Conservation (phyloP, 108 stramenopile species). For the Nannochloropsis salina region DNA sequence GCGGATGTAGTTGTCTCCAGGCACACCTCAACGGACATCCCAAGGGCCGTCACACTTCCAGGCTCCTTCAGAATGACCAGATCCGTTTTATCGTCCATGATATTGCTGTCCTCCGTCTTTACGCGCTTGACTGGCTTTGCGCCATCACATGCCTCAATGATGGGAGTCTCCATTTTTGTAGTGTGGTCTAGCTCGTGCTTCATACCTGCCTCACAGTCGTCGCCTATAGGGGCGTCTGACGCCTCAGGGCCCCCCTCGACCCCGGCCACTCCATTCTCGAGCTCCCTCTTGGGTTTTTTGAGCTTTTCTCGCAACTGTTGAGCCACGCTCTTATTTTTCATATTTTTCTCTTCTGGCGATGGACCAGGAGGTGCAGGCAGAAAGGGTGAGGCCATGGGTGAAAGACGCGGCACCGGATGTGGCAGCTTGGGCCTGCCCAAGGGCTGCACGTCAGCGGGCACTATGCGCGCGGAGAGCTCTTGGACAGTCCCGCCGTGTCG, state of each 20-base stretch:
- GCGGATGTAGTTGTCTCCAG: slow-evolving; percentile 54
- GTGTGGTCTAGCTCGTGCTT: neutral
- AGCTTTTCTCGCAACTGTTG: slow-evolving; percentile 24
- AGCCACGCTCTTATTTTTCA: slow-evolving; percentile 27
- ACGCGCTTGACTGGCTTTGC: neutral
- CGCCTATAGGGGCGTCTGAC: neutral
- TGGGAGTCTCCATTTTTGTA: neutral
- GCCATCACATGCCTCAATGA: neutral
- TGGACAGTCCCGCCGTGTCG: neutral
- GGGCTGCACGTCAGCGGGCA: neutral
- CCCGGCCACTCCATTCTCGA: neutral
- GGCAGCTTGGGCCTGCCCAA: neutral
- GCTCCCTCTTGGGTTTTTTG: slow-evolving; percentile 4
- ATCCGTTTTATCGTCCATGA: neutral
- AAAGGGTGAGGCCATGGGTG: neutral
- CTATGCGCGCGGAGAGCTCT: neutral
- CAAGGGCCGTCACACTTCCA: slow-evolving; percentile 20
- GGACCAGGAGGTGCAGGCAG: neutral
- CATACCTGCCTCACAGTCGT: neutral
- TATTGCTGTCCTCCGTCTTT: neutral
- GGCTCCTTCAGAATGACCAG: neutral
- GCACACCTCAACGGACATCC: slow-evolving; percentile 48
- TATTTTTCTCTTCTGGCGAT: neutral
- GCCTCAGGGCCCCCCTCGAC: neutral
- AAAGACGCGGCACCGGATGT: neutral